Conservation (phyloP, 2,329 filamentous ascomycete genomes). For the Penicillium concentricum region DNA sequence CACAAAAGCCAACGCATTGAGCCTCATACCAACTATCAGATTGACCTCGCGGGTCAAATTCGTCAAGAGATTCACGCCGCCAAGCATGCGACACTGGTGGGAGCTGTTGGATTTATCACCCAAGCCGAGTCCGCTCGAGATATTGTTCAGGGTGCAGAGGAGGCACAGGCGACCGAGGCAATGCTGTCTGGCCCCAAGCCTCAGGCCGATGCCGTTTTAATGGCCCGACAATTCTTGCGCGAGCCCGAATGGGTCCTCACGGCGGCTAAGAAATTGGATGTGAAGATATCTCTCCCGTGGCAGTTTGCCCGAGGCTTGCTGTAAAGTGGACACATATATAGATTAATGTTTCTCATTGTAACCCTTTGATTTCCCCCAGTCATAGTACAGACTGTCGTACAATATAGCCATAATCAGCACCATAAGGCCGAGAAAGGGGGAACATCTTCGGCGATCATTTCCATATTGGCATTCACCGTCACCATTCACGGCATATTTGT, state of each 20-base stretch:
- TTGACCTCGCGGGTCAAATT: constrained; percentile 49
- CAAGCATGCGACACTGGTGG: constrained; percentile 47
- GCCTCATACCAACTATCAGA: constrained; percentile 51
- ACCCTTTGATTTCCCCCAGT: neutral
- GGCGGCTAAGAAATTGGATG: constrained; percentile 50
- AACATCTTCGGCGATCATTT: neutral
- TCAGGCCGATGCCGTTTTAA: constrained; percentile 50
- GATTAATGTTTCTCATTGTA: neutral
- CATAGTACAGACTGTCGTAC: neutral
- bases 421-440: neutral
- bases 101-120: constrained; percentile 55
- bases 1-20: constrained; percentile 47
- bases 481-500: neutral
- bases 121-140: constrained; percentile 52
- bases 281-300: constrained; percentile 49
- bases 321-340: neutral
- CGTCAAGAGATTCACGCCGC: constrained; percentile 39
- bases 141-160: constrained; percentile 43
- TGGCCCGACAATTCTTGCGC: constrained; percentile 55
- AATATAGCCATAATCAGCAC: neutral
- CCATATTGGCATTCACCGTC: neutral
- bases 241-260: constrained; percentile 56
- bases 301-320: constrained; percentile 43
- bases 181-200: constrained; percentile 30
- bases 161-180: constrained; percentile 26